phyloP scores from a whole-genome alignment of 1,139 yeast genomes.

The Debaryomycetaceae sp. region DNA sequence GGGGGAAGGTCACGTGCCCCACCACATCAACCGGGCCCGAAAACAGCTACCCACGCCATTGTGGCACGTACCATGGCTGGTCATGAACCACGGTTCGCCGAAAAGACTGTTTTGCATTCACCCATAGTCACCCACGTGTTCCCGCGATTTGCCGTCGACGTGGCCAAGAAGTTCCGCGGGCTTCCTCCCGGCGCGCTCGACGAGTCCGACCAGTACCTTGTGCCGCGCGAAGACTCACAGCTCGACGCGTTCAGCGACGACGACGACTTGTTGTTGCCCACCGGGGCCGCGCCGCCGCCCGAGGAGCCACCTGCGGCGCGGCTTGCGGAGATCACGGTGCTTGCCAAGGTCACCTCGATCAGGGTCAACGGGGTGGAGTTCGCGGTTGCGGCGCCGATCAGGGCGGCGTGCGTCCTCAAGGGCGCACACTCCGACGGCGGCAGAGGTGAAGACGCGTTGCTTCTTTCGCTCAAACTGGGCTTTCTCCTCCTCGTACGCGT shows the following conservation, averaged over 20 bases:
- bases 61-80: too few species aligned
- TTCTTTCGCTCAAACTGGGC: constrained; percentile 41
- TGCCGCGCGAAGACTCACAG: constrained; percentile 38
- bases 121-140: constrained; percentile 32
- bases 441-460: constrained; percentile 34
- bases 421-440: constrained; percentile 16
- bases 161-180: constrained; percentile 31
- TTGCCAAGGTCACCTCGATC: constrained; percentile 35
- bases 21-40: too few species aligned
- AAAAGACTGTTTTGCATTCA: constrained; percentile 35
- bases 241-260: constrained; percentile 35
- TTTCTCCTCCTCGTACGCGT: constrained; percentile 33
- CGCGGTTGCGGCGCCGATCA: constrained; percentile 30
- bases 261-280: constrained; percentile 22
- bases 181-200: constrained; percentile 32
- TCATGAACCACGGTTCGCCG: constrained; percentile 15
- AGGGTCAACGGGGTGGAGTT: constrained; percentile 29
- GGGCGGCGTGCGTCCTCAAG: constrained; percentile 32
- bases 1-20: too few species aligned
- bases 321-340: constrained; percentile 16
- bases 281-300: constrained; percentile 5
- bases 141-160: constrained; percentile 29
- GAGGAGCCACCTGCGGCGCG: too few species aligned
- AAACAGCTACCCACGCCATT: constrained; percentile 1
- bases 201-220: constrained; percentile 33